phyloP scores from a whole-genome alignment of 1,139 yeast species.

The Saccharomyces hybrid region DNA sequence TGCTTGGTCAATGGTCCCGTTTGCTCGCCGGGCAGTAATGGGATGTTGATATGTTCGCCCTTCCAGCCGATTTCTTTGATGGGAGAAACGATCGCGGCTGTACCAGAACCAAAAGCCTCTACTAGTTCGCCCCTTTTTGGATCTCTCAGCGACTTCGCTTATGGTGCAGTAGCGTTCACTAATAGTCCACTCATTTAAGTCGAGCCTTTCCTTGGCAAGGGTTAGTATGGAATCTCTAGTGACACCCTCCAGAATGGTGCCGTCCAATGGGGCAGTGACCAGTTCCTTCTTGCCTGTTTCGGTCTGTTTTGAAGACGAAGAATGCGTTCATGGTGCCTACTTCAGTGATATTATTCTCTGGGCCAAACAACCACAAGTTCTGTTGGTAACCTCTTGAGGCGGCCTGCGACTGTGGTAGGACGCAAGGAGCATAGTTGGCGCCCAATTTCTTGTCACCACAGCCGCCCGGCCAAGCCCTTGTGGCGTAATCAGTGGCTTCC shows the following conservation, averaged over 20 bases:
- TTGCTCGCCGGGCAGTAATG: constrained; percentile 69
- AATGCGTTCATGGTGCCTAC: constrained; percentile 97
- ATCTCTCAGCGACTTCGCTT: constrained; percentile 67
- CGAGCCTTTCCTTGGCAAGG: constrained; percentile 66
- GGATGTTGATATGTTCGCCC: constrained; percentile 64
- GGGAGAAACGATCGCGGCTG: constrained; percentile 95
- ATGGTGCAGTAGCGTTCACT: constrained; percentile 79
- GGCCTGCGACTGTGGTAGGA: constrained; percentile 81
- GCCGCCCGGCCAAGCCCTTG: constrained; percentile 99
- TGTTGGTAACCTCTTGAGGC: constrained; percentile 87
- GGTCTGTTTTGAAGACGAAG: constrained; percentile 62
- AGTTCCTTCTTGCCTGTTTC: constrained; percentile 79
- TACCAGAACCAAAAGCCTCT: constrained; percentile 95
- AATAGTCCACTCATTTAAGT: constrained; percentile 67
- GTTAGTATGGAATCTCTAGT: constrained; percentile 83
- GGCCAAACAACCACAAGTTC: constrained; percentile 93
- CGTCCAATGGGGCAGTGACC: constrained; percentile 93
- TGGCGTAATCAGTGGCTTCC: constrained; percentile 91
- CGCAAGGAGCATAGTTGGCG: constrained; percentile 94
- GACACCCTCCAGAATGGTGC: constrained; percentile 93
- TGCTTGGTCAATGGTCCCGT: constrained; percentile 70
- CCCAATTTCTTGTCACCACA: constrained; percentile 93
- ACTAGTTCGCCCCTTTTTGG: constrained; percentile 70
- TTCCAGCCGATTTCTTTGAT: constrained; percentile 78
- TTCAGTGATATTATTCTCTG: constrained; percentile 83